These are phyloP conservation scores for Tubosaeta sp. DNA, from an alignment of 768 basidiomycete species.

Conservation along the genomic window DNA sequence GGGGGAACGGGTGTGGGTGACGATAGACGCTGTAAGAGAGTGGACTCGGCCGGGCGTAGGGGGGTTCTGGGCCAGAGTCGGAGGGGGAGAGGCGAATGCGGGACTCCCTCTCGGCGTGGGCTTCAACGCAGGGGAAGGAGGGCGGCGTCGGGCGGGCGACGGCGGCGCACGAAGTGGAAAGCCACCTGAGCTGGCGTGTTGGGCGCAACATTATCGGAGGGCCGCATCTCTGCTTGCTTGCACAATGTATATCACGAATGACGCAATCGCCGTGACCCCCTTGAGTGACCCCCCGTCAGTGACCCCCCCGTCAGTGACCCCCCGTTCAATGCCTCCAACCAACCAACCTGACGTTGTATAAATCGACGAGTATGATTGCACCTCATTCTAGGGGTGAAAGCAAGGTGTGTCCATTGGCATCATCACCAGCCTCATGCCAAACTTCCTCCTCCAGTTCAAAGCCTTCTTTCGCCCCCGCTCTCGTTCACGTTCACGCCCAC, in stretches of 20 bases:
- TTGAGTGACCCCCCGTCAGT: not conserved
- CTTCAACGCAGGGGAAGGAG: constrained; percentile 76
- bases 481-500: constrained; percentile 42
- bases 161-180: not conserved
- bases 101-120: constrained; percentile 68
- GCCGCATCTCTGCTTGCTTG: too few relatives aligned
- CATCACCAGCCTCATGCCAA: not conserved
- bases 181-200: not conserved
- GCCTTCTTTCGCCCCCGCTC: constrained; percentile 51
- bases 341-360: not conserved
- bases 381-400: constrained; percentile 31
- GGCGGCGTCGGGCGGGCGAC: constrained; percentile 14
- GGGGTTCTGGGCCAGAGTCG: constrained; percentile 71
- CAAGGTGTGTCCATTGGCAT: constrained; percentile 33
- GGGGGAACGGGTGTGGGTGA: constrained; percentile 55
- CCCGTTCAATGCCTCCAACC: too few relatives aligned
- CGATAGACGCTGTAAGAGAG: constrained; percentile 67
- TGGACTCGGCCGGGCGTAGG: constrained; percentile 78
- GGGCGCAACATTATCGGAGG: not conserved
- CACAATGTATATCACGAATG: not conserved
- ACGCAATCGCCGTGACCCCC: not conserved
- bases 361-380: not conserved
- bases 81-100: constrained; percentile 36
- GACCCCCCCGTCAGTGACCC: not conserved
- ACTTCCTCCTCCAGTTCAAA: constrained; percentile 43